phyloP scores from a whole-genome alignment of 495 filamentous ascomycete genomes.

The Lophiotrema nucula region DNA sequence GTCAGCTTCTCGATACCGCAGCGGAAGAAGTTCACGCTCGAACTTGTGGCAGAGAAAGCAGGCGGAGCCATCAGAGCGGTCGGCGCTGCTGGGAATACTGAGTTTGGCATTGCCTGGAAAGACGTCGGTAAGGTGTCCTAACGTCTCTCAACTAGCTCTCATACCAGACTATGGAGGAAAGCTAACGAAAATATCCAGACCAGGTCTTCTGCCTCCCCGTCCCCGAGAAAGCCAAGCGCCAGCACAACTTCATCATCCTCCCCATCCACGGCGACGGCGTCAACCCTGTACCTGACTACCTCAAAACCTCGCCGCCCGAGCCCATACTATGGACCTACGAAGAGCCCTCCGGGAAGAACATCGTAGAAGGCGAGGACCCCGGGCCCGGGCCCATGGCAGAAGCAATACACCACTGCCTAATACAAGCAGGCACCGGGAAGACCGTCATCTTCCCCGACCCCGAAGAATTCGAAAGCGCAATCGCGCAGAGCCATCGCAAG shows the following conservation, averaged over 20 bases:
- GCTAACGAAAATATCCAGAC: slow-evolving; percentile 48
- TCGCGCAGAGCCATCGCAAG: slow-evolving; percentile 80
- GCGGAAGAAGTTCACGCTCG: slow-evolving; percentile 86
- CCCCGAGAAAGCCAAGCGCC: slow-evolving; percentile 83
- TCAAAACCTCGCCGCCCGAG: slow-evolving; percentile 48
- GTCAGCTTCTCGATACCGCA: slow-evolving; percentile 57
- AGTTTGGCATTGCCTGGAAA: slow-evolving; percentile 67
- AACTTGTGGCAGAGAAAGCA: slow-evolving; percentile 50
- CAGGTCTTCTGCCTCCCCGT: slow-evolving; percentile 70
- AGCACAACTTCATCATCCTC: slow-evolving; percentile 87
- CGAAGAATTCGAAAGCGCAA: slow-evolving; percentile 72
- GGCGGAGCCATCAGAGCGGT: slow-evolving; percentile 65
- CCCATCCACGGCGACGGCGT: slow-evolving; percentile 62
- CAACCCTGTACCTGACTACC: slow-evolving; percentile 42
- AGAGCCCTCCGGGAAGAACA: slow-evolving; percentile 31
- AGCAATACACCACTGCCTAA: slow-evolving; percentile 28
- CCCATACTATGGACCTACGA: slow-evolving; percentile 73
- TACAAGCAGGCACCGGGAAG: slow-evolving; percentile 50
- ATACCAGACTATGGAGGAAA: background rate
- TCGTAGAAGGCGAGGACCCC: slow-evolving; percentile 30
- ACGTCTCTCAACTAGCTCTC: background rate
- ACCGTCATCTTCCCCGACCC: slow-evolving; percentile 67
- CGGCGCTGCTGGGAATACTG: slow-evolving; percentile 61
- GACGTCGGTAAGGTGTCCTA: slow-evolving; percentile 64
- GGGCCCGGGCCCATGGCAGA: slow-evolving; percentile 43